A percentile compares a stretch with the other conserved stretches of the same genome.
Conservation (phyloP, 768 basidiomycete species). For the Boletales sp. region DNA sequence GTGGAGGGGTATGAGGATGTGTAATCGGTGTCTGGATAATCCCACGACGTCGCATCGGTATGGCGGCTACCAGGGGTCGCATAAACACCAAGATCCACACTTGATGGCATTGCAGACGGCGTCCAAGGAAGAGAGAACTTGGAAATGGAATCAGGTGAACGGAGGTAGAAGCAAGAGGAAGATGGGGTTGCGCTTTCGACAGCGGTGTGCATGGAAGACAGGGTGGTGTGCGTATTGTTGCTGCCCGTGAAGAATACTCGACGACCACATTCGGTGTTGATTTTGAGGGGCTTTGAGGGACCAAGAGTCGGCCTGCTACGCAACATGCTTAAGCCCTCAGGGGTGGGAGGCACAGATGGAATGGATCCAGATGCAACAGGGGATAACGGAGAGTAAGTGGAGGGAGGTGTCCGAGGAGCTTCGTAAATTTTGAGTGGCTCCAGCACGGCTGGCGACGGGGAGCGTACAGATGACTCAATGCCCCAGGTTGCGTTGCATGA, state of each 20-base stretch:
- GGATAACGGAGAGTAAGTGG: constrained; percentile 47
- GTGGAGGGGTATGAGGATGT: constrained; percentile 47
- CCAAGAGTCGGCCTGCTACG: constrained; percentile 34
- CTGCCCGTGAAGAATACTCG: constrained; percentile 37
- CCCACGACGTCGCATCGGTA: constrained; percentile 50
- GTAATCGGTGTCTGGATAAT: constrained; percentile 43
- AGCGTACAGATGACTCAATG: constrained; percentile 48
- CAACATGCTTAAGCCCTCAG: constrained; percentile 45
- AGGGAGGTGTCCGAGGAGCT: constrained; percentile 47
- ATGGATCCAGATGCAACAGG: constrained; percentile 36
- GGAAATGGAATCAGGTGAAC: constrained; percentile 40
- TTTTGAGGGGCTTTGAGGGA: constrained; percentile 46
- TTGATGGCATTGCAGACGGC: constrained; percentile 33
- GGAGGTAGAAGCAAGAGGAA: constrained; percentile 54
- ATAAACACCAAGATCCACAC: constrained; percentile 36
- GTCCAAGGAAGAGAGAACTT: constrained; percentile 34
- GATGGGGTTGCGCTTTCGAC: constrained; percentile 59
- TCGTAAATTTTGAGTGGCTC: constrained; percentile 41
- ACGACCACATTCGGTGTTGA: constrained; percentile 50
- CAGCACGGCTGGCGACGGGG: constrained; percentile 37
- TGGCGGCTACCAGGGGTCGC: constrained; percentile 46
- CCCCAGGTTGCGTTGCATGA: constrained; percentile 56
- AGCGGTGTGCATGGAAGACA: constrained; percentile 74
- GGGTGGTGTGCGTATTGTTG: constrained; percentile 41
- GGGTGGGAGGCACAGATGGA: constrained; percentile 55